phyloP scores from a whole-genome alignment of 495 filamentous ascomycete species.

The Copromyces sp. region DNA sequence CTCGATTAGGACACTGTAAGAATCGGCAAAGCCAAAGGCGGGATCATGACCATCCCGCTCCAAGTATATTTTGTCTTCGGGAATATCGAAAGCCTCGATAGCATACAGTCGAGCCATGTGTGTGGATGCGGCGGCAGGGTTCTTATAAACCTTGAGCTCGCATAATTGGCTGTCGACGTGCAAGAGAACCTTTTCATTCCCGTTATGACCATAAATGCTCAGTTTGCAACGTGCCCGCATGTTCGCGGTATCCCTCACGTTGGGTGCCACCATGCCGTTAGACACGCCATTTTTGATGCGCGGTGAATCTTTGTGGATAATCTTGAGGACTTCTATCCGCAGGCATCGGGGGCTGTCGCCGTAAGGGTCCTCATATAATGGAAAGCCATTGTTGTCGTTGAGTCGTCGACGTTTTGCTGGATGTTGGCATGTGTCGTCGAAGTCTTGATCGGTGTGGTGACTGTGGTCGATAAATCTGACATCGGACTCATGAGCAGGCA shows the following conservation, averaged over 20 bases:
- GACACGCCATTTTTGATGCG: slow-evolving; percentile 27
- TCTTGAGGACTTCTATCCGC: slow-evolving; percentile 38
- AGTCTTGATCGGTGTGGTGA: neutral
- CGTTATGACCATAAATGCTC: slow-evolving; percentile 24
- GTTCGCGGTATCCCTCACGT: slow-evolving; percentile 27
- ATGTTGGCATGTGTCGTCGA: slow-evolving; percentile 18
- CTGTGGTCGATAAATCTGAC: slow-evolving; percentile 20
- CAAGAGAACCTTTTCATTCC: slow-evolving; percentile 20
- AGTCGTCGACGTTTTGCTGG: slow-evolving; percentile 32
- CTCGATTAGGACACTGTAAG: slow-evolving; percentile 36
- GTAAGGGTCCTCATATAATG: slow-evolving; percentile 18
- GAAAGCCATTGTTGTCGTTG: slow-evolving; percentile 23
- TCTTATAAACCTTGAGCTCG: slow-evolving; percentile 34
- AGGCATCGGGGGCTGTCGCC: slow-evolving; percentile 24
- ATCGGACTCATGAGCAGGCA: slow-evolving; percentile 12
- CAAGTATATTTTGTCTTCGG: slow-evolving; percentile 36
- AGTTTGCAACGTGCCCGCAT: slow-evolving; percentile 36
- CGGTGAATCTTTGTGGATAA: slow-evolving; percentile 34
- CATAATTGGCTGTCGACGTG: slow-evolving; percentile 39
- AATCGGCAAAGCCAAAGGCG: slow-evolving; percentile 32
- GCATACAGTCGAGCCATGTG: slow-evolving; percentile 35
- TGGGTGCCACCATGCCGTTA: slow-evolving; percentile 27
- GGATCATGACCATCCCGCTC: slow-evolving; percentile 29
- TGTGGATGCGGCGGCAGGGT: slow-evolving; percentile 25
- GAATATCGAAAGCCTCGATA: slow-evolving; percentile 35